A percentile compares a stretch with the other conserved stretches of the same genome.
These are phyloP conservation scores for Brassica balearica DNA, from an alignment of 441 rosid genomes.

Conservation along the genomic window DNA sequence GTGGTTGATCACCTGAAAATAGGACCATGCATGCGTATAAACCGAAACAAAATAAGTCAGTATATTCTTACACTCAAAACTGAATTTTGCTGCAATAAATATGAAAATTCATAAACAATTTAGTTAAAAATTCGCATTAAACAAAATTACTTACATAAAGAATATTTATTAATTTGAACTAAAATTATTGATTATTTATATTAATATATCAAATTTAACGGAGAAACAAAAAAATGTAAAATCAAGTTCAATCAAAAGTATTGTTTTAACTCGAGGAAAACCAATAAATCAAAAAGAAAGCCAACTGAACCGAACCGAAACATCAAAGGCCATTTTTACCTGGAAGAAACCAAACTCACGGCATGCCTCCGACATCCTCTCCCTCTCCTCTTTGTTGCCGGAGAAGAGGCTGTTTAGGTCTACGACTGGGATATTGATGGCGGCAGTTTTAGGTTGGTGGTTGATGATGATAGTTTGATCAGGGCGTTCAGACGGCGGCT, in stretches of 20 bases:
- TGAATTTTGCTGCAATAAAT: background rate
- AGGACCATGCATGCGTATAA: background rate
- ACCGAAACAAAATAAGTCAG: background rate
- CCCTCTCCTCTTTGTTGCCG: constrained; percentile 41
- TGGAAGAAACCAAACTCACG: constrained; percentile 77
- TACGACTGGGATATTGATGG: constrained; percentile 63
- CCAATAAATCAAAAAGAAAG: background rate
- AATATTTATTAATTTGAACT: background rate
- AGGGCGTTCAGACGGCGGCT: constrained; percentile 58
- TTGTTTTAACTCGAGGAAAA: no score
- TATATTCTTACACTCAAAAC: background rate
- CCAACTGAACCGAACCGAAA: background rate
- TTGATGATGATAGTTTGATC: constrained; percentile 26
- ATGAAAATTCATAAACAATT: background rate
- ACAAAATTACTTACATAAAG: no score
- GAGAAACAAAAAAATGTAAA: background rate
- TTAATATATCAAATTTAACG: background rate
- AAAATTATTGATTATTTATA: background rate
- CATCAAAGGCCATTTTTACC: constrained; percentile 13
- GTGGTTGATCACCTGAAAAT: constrained; percentile 68
- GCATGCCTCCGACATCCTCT: constrained; percentile 56
- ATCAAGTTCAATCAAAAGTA: background rate
- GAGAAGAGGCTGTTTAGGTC: constrained; percentile 52
- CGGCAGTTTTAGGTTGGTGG: constrained; percentile 7
- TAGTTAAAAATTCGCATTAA: no score